Conservation (phyloP, 1,139 yeast species). For the Kluyveromyces marxianus region DNA sequence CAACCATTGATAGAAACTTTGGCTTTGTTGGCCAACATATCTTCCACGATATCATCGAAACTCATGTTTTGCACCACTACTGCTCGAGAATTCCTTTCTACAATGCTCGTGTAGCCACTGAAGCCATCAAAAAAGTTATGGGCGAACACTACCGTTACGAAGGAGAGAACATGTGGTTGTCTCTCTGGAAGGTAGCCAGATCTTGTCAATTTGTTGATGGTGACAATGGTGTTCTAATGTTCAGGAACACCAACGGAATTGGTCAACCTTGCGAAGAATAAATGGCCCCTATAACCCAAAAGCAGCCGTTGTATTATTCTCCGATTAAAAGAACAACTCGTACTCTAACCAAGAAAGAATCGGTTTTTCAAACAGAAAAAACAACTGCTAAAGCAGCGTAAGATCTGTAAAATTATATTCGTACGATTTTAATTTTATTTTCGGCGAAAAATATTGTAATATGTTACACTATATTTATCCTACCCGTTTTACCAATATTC, state of each 20-base stretch:
- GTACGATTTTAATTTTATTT: too few relatives aligned
- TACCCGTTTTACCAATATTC: too few relatives aligned
- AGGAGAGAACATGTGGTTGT: conserved; percentile 64
- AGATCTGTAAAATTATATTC: too few relatives aligned
- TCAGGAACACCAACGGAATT: conserved; percentile 72
- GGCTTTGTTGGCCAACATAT: conserved; percentile 74
- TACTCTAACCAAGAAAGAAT: too few relatives aligned
- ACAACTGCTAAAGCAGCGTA: too few relatives aligned
- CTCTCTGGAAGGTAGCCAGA: conserved; percentile 67
- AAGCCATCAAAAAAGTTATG: conserved; percentile 72
- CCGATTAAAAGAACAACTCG: too few relatives aligned
- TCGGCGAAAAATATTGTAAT: too few relatives aligned
- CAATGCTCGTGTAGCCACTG: conserved; percentile 75
- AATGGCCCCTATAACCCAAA: not conserved
- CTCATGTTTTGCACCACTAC: conserved; percentile 83
- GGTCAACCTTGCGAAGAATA: conserved; percentile 15
- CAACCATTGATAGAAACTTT: conserved; percentile 77
- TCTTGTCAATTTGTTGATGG: conserved; percentile 81
- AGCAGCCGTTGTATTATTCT: too few relatives aligned
- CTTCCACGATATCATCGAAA: conserved; percentile 85
- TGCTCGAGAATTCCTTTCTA: conserved; percentile 82
- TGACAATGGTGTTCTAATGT: conserved; percentile 61
- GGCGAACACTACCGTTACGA: conserved; percentile 67
- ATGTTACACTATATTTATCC: too few relatives aligned
- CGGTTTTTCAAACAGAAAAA: too few relatives aligned